Evolutionary conservation across 345 rosid species (phyloP).

Genomic region (Noccaea bulbosa): DNA sequence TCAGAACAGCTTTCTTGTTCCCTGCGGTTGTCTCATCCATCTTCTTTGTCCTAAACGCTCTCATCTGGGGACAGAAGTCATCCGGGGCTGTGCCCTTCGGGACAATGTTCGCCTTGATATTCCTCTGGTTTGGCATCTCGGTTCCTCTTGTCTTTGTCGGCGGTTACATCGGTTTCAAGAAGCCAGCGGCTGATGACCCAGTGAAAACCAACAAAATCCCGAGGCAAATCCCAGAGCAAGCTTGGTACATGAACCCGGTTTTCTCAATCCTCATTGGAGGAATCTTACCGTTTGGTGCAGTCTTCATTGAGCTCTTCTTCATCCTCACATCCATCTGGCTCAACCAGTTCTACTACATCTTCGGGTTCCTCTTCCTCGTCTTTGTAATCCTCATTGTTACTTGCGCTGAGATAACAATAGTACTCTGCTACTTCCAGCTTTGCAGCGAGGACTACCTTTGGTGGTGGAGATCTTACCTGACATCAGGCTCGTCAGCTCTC

Average conservation of each 20-base stretch:
- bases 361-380: slow-evolving; percentile 83
- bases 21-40: slow-evolving; percentile 69
- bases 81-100: slow-evolving; percentile 91
- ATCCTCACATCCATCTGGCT: slow-evolving; percentile 92
- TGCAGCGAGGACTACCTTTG: slow-evolving; percentile 88
- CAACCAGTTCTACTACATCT: slow-evolving; percentile 87
- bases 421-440: slow-evolving; percentile 86
- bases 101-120: slow-evolving; percentile 76
- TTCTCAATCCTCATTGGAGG: slow-evolving; percentile 84
- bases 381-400: slow-evolving; percentile 71
- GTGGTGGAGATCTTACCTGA: slow-evolving; percentile 95
- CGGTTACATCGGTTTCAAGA: slow-evolving; percentile 71
- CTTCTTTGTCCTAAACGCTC: slow-evolving; percentile 75
- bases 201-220: slow-evolving; percentile 90
- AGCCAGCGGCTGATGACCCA: slow-evolving; percentile 76
- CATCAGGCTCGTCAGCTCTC: slow-evolving; percentile 80
- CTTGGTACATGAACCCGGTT: slow-evolving; percentile 88
- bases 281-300: slow-evolving; percentile 90
- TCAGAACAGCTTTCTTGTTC: slow-evolving; percentile 73
- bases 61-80: slow-evolving; percentile 89
- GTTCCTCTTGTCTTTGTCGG: slow-evolving; percentile 82
- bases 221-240: slow-evolving; percentile 84
- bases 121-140: slow-evolving; percentile 86
- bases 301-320: slow-evolving; percentile 87
- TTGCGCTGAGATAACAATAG: slow-evolving; percentile 76